phyloP scores from a whole-genome alignment of 2,329 filamentous ascomycete species.

The Cucurbitaria berberidis region DNA sequence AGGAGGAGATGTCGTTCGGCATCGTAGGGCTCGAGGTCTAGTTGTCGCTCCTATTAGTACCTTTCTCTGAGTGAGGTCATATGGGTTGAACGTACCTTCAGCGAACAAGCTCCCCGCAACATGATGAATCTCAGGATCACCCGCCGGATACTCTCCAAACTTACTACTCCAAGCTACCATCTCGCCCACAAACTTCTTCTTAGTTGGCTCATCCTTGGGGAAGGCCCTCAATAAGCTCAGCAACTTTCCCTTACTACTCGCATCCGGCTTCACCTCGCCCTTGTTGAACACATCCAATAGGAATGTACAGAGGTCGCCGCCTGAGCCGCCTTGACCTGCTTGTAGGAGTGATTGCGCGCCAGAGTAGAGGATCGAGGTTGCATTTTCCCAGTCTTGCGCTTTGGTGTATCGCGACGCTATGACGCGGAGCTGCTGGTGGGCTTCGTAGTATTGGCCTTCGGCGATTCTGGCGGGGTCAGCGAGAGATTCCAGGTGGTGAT shows the following conservation, averaged over 20 bases:
- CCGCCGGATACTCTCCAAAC: conserved; percentile 84
- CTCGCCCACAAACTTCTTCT: conserved; percentile 90
- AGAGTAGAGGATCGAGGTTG: conserved; percentile 83
- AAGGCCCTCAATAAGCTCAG: conserved; percentile 83
- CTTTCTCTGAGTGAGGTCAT: not conserved
- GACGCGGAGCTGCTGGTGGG: conserved; percentile 96
- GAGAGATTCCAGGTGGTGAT: not conserved
- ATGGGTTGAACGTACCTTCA: conserved; percentile 59
- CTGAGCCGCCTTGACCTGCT: conserved; percentile 91
- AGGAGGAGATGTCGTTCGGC: conserved; percentile 89
- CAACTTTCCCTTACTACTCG: conserved; percentile 73
- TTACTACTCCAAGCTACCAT: conserved; percentile 89
- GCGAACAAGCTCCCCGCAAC: conserved; percentile 86
- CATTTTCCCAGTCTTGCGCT: conserved; percentile 79
- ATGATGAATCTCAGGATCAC: conserved; percentile 94
- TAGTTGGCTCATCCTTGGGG: conserved; percentile 80
- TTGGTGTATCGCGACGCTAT: conserved; percentile 95
- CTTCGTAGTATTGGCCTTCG: conserved; percentile 95
- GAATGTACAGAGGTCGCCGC: conserved; percentile 86
- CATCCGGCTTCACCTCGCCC: conserved; percentile 77
- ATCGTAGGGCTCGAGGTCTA: conserved; percentile 88
- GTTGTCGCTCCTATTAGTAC: not conserved
- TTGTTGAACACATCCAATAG: conserved; percentile 91
- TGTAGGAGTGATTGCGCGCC: conserved; percentile 86
- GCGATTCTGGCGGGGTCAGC: conserved; percentile 66